Conservation (phyloP, 352 stramenopile species). For the Phytophthora sansomeana region DNA sequence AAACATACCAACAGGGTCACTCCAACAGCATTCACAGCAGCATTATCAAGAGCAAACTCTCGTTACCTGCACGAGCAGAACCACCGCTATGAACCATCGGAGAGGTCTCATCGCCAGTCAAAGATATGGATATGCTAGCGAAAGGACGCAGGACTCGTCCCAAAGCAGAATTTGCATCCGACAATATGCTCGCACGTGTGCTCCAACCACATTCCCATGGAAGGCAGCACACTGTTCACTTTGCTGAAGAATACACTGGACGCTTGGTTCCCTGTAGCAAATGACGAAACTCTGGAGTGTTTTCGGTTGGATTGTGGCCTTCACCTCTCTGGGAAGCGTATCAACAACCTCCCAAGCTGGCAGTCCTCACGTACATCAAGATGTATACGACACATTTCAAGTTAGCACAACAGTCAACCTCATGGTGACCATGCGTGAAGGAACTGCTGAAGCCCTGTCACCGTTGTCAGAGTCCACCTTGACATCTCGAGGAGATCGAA, state of each 20-base stretch:
- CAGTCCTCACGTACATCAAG: slow-evolving; percentile 21
- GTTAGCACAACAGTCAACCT: slow-evolving; percentile 38
- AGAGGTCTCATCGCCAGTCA: neutral
- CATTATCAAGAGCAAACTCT: neutral
- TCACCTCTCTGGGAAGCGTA: neutral
- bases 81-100: neutral
- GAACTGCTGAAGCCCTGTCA: slow-evolving; percentile 6
- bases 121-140: neutral
- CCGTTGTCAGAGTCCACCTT: slow-evolving; percentile 1
- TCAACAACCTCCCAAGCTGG: neutral
- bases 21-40: neutral
- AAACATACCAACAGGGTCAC: neutral
- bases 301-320: slow-evolving; percentile 7
- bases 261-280: neutral
- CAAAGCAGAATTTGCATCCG: neutral
- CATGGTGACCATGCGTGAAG: slow-evolving; percentile 39
- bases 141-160: neutral
- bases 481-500: slow-evolving; percentile 25
- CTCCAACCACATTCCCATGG: too few species aligned
- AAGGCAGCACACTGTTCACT: neutral
- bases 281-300: neutral
- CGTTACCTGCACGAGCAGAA: slow-evolving; percentile 1
- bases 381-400: slow-evolving; percentile 34
- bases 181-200: too few species aligned
- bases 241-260: neutral